Conservation (phyloP, 768 basidiomycete genomes). For the Termitomyces sp. region DNA sequence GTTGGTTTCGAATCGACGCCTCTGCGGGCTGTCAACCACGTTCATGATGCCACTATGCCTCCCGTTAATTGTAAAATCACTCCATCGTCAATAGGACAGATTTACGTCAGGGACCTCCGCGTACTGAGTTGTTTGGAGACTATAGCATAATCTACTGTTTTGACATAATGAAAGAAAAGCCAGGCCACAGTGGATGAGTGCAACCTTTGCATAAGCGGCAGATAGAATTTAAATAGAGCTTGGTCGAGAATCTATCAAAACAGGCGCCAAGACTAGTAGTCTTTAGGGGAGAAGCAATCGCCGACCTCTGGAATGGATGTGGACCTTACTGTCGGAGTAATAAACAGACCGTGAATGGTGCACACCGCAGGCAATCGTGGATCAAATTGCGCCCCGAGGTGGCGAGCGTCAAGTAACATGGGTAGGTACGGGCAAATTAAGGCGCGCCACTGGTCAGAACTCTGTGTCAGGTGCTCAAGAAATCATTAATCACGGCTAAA, state of each 20-base stretch:
- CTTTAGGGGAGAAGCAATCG: not conserved
- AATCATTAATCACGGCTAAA: not conserved
- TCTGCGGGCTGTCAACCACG: not conserved
- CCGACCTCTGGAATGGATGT: constrained; percentile 3
- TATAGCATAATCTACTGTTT: not conserved
- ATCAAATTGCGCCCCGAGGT: not conserved
- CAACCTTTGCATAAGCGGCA: too few species aligned
- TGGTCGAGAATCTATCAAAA: not conserved
- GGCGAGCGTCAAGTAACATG: not conserved
- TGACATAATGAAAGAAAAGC: not conserved
- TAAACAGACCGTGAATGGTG: not conserved
- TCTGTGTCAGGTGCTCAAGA: not conserved
- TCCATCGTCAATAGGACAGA: not conserved
- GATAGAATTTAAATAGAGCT: not conserved
- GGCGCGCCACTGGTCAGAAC: not conserved
- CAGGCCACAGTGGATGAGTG: not conserved
- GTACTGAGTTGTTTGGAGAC: not conserved
- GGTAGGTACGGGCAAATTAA: not conserved
- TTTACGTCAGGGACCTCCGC: not conserved
- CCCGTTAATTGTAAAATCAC: not conserved
- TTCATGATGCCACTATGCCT: not conserved
- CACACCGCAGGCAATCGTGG: not conserved
- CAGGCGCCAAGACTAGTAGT: too few species aligned
- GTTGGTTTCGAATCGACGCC: not conserved
- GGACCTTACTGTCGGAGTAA: not conserved